A percentile compares a stretch with the other conserved stretches of the same genome.
phyloP scores from a whole-genome alignment of 1,284 basidiomycete genomes.

The Chalciporus piperatoides region DNA sequence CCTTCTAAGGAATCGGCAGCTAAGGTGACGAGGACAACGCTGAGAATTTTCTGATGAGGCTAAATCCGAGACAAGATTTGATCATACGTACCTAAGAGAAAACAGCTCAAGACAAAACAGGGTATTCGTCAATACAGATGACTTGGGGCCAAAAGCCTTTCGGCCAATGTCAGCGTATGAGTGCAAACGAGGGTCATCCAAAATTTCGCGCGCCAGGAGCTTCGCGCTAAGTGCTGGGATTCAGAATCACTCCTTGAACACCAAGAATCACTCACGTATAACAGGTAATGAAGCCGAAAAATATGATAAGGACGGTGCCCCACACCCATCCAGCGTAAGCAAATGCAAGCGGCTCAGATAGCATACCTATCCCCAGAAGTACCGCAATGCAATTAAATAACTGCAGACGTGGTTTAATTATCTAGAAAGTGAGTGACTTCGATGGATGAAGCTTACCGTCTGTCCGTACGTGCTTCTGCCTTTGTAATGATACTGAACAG shows the following conservation, averaged over 20 bases:
- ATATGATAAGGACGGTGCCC: conserved; percentile 71
- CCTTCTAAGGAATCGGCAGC: conserved; percentile 83
- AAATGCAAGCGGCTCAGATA: conserved; percentile 87
- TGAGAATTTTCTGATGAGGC: conserved; percentile 27
- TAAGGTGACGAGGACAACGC: conserved; percentile 81
- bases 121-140: conserved; percentile 62
- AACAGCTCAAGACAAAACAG: conserved; percentile 87
- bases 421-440: neutral
- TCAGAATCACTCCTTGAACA: conserved; percentile 4
- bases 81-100: conserved; percentile 58
- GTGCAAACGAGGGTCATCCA: conserved; percentile 63
- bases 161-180: conserved; percentile 89
- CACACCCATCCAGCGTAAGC: conserved; percentile 83
- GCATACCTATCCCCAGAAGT: conserved; percentile 84
- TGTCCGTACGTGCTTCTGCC: conserved; percentile 80
- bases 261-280: conserved; percentile 65
- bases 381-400: conserved; percentile 91
- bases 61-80: neutral
- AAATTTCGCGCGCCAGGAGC: conserved; percentile 74
- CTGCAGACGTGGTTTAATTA: conserved; percentile 36
- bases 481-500: conserved; percentile 31
- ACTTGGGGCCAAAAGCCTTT: conserved; percentile 78
- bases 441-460: conserved; percentile 53
- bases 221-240: conserved; percentile 59
- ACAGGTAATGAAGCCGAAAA: conserved; percentile 79